phyloP scores from a whole-genome alignment of 2,329 filamentous ascomycete species.

The Pseudomassariella vexata region DNA sequence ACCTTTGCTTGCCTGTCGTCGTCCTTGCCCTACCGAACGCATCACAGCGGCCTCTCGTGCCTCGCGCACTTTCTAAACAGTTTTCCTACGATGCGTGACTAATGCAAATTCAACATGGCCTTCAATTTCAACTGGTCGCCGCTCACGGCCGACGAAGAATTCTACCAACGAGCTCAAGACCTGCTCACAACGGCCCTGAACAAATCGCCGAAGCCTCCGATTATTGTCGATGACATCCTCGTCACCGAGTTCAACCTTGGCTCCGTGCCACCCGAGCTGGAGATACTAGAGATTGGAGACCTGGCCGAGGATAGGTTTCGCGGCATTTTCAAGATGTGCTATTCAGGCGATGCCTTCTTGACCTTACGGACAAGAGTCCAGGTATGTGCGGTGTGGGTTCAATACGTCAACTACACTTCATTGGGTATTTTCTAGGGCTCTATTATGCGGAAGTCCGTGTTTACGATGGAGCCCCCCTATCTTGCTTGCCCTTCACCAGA shows the following conservation, averaged over 20 bases:
- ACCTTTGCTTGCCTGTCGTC: no score
- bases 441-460: no score
- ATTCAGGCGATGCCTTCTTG: constrained; percentile 89
- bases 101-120: constrained; percentile 66
- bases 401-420: no score
- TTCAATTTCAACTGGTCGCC: constrained; percentile 99
- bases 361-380: constrained; percentile 95
- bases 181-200: constrained; percentile 93
- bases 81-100: constrained; percentile 18
- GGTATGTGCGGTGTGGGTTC: constrained; percentile 54
- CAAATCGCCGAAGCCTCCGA: constrained; percentile 95
- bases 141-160: constrained; percentile 87
- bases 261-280: constrained; percentile 86
- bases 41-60: no score
- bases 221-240: constrained; percentile 98
- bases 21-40: no score
- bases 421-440: no score
- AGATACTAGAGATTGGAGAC: constrained; percentile 97
- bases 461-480: no score
- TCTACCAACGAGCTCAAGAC: constrained; percentile 85
- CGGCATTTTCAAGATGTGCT: constrained; percentile 99
- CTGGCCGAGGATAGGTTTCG: constrained; percentile 94
- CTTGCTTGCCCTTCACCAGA: no score
- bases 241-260: constrained; percentile 97
- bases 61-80: no score